These are phyloP conservation scores for Trichoderma erinaceum DNA, from an alignment of 495 filamentous ascomycete genomes.

Conservation along the genomic window DNA sequence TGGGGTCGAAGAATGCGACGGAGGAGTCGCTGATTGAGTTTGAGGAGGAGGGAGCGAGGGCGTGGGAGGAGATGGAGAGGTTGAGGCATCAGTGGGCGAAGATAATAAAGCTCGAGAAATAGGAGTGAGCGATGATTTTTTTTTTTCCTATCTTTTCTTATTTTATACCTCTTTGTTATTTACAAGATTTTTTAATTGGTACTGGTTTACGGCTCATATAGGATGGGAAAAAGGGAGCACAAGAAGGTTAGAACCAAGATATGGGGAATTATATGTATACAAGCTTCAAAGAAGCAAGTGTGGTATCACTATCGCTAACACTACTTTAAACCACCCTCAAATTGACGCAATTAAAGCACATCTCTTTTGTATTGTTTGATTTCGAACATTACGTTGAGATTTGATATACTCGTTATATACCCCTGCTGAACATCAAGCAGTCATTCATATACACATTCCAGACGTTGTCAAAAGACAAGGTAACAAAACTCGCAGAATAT, in stretches of 20 bases:
- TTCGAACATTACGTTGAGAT: too few relatives aligned
- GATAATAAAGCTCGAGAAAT: slow-evolving; percentile 24
- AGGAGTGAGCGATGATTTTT: neutral
- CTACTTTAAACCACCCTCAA: too few relatives aligned
- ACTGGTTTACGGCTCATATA: too few relatives aligned
- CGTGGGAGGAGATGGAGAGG: slow-evolving; percentile 81
- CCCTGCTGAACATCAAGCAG: neutral
- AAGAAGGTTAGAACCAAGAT: too few relatives aligned
- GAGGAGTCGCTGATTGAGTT: slow-evolving; percentile 61
- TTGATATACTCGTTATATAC: too few relatives aligned
- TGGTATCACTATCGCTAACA: too few relatives aligned
- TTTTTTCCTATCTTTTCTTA: neutral
- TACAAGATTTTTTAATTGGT: neutral
- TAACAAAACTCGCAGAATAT: neutral
- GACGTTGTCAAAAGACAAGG: neutral
- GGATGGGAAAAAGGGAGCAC: too few relatives aligned
- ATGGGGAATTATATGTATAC: too few relatives aligned
- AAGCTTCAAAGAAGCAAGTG: too few relatives aligned
- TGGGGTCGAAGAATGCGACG: slow-evolving; percentile 52
- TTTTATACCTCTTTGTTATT: neutral
- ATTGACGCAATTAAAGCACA: too few relatives aligned
- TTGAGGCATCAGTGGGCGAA: slow-evolving; percentile 73
- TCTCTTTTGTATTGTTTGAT: too few relatives aligned
- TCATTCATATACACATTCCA: neutral
- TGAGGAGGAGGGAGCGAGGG: slow-evolving; percentile 63